Base-by-base conservation (phyloP, 140 eudicot genomes). In the Ambrosia hybrid region DNA sequence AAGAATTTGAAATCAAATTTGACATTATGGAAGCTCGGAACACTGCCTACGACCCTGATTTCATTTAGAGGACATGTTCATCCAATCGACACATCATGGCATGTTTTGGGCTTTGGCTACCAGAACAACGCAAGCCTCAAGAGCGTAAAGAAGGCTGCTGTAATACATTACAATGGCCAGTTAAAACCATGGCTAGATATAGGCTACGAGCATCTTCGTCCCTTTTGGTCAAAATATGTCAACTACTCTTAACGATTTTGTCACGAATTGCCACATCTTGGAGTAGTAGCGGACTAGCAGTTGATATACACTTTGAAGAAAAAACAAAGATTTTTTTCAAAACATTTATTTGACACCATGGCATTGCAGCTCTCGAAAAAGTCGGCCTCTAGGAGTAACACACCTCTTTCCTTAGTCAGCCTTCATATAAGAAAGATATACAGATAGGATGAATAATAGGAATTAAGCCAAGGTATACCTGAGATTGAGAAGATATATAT, bases 1-100 rank as follows among this genome's bases (percentile, higher is more conserved):
- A 87, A 89, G 96, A 90, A 90, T 82, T 75, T 92, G 68, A 87
- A 85, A 70, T 89, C 98, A 51, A 92, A 87, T 78, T 78, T 92
- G 52, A 87, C 98, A 51, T 65, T 92, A 80, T 92, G 98, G 98
- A 92, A 89, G 75, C 96, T 92, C 39, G 98, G 98, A 67, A 92
- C 98, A 16, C 86, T 92, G 43, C 98, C 98, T 9, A 95, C 98
- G 1, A 96, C 98, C 71, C 78, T 92, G 67, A 92, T 92, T 57
- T 96, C 98, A 65, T 92, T 92, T 51, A 89, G 78, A 77, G 98
- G 98, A 51, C 89, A 92, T 43, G 81, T 92, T 73, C 96, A 85
- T n/a, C 87, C 96, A 33, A 92, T 92, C 33, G 96, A 92, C 68
- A 86, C 95, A 10, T 85, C 95, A 14, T 92, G 98, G 98, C 98